phyloP scores from a whole-genome alignment of 441 rosid species.

The Flueggea neowawraea region DNA sequence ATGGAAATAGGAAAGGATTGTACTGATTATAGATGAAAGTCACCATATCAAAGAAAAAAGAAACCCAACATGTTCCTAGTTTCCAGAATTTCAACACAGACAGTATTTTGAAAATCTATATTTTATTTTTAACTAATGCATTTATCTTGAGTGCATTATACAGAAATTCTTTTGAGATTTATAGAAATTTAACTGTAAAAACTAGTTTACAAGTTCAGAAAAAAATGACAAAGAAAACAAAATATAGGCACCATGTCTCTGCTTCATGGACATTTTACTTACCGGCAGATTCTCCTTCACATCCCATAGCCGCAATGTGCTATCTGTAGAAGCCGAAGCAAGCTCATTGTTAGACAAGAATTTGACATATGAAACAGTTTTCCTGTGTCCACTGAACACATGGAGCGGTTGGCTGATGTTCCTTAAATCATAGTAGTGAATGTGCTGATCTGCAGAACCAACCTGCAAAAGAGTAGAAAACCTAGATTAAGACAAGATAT shows the following conservation, averaged over 20 bases:
- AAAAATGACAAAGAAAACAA: too few relatives aligned
- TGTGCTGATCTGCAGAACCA: conserved; percentile 98
- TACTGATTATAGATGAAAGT: too few relatives aligned
- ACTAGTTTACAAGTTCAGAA: too few relatives aligned
- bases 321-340: conserved; percentile 98
- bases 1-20: too few relatives aligned
- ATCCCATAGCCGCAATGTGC: conserved; percentile 95
- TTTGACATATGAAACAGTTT: conserved; percentile 97
- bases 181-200: too few relatives aligned
- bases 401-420: conserved; percentile 86
- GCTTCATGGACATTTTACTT: conserved; percentile 27
- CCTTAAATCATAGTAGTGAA: conserved; percentile 91
- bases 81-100: too few relatives aligned
- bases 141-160: too few relatives aligned
- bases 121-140: too few relatives aligned
- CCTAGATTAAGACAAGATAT: background rate
- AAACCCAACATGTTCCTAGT: too few relatives aligned
- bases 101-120: too few relatives aligned
- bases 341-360: conserved; percentile 94
- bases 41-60: too few relatives aligned
- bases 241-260: background rate
- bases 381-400: conserved; percentile 91
- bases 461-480: conserved; percentile 48
- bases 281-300: conserved; percentile 87
- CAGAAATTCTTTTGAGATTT: too few relatives aligned